Conservation (phyloP, 371 early-diverging fungal species). For the Catenaria anguillulae region DNA sequence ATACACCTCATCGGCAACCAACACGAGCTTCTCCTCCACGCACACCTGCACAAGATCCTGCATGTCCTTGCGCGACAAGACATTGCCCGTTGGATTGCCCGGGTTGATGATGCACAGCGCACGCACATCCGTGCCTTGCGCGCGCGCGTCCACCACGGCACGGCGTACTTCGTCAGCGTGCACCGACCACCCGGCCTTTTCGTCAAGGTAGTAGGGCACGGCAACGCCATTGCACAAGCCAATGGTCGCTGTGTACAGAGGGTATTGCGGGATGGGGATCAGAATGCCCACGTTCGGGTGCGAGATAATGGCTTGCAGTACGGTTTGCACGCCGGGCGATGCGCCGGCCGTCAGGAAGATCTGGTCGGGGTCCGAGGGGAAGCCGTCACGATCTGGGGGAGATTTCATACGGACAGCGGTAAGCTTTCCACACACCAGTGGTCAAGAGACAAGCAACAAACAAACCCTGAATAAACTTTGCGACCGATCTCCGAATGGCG, state of each 20-base stretch:
- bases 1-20: conserved; percentile 96
- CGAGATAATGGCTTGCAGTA: conserved; percentile 65
- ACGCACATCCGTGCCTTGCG: conserved; percentile 66
- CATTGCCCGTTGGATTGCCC: conserved; percentile 95
- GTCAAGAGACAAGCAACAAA: background rate
- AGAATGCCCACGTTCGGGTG: conserved; percentile 71
- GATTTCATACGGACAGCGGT: background rate
- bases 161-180: conserved; percentile 39
- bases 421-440: too few relatives aligned
- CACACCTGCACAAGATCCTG: conserved; percentile 76
- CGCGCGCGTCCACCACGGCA: conserved; percentile 47
- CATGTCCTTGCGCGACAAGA: conserved; percentile 65
- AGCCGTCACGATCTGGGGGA: conserved; percentile 58
- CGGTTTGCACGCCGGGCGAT: conserved; percentile 73
- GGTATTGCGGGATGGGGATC: conserved; percentile 98
- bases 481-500: conserved; percentile 65
- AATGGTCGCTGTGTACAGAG: conserved; percentile 92
- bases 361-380: conserved; percentile 55
- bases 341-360: conserved; percentile 88
- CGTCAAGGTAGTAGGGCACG: conserved; percentile 85
- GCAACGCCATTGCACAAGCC: conserved; percentile 60
- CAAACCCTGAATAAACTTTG: conserved; percentile 52
- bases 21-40: conserved; percentile 55
- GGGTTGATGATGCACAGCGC: conserved; percentile 95
- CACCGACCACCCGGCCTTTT: conserved; percentile 68